Conservation (phyloP, 495 filamentous ascomycete genomes). For the Penicillium longicatenatum region DNA sequence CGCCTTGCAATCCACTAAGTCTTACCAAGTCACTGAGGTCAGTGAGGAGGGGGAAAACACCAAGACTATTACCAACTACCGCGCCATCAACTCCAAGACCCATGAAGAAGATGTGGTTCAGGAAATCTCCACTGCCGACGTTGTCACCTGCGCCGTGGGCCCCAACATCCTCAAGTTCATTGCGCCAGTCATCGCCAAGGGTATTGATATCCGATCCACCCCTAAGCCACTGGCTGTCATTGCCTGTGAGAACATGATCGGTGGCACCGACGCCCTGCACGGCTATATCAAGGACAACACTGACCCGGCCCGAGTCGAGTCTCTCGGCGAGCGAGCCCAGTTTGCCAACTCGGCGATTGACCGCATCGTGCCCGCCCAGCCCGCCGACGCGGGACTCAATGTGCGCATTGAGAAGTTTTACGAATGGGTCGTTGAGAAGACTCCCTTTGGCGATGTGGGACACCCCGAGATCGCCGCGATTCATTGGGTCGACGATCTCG, state of each 20-base stretch:
- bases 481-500: constrained; percentile 87
- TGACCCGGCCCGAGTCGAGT: constrained; percentile 55
- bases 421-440: constrained; percentile 94
- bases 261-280: constrained; percentile 82
- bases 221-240: constrained; percentile 81
- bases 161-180: constrained; percentile 96
- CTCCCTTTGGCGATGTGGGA: constrained; percentile 67
- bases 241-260: constrained; percentile 96
- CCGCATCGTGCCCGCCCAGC: constrained; percentile 91
- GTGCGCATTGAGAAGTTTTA: constrained; percentile 97
- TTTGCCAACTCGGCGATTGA: constrained; percentile 98
- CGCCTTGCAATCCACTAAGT: constrained; percentile 67
- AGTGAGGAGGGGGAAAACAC: constrained; percentile 79
- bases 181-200: constrained; percentile 90
- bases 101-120: constrained; percentile 75
- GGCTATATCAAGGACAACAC: constrained; percentile 80
- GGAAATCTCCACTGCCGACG: constrained; percentile 82
- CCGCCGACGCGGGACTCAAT: constrained; percentile 74
- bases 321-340: constrained; percentile 65
- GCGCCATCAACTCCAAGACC: constrained; percentile 90
- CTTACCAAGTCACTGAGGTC: constrained; percentile 92
- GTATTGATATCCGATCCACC: constrained; percentile 73
- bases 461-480: constrained; percentile 81
- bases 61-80: constrained; percentile 87
- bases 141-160: constrained; percentile 95